Percentiles rank a stretch among this genome's conserved stretches.
Evolutionary conservation across 495 filamentous ascomycete genomes (phyloP).

Genomic region (Lasiosphaeriaceae sp.): DNA sequence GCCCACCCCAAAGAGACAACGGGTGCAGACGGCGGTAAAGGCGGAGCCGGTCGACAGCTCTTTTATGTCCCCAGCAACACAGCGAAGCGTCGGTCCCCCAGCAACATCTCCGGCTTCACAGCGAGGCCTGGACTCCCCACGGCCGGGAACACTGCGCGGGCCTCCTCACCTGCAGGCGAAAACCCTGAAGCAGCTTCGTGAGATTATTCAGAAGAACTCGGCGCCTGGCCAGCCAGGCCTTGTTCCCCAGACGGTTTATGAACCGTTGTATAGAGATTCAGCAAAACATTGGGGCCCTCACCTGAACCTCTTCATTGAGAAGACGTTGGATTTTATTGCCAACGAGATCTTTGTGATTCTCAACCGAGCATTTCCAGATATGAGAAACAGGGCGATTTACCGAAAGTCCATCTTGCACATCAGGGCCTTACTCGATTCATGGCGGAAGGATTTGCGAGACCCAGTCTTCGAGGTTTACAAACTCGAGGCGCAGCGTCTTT

Average conservation of each 20-base stretch:
- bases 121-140: no score
- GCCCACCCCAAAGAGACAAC: conserved; percentile 14
- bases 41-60: conserved; percentile 9
- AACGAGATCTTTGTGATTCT: conserved; percentile 28
- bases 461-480: conserved; percentile 33
- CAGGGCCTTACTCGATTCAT: conserved; percentile 28
- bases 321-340: conserved; percentile 32
- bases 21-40: neutral
- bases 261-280: conserved; percentile 34
- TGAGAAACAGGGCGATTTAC: conserved; percentile 40
- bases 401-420: conserved; percentile 31
- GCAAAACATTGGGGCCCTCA: conserved; percentile 34
- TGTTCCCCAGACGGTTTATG: conserved; percentile 38
- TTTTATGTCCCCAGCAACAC: no score
- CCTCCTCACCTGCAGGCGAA: neutral
- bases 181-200: conserved; percentile 32
- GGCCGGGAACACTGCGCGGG: no score
- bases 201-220: conserved; percentile 32
- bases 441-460: conserved; percentile 19
- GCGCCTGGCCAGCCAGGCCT: conserved; percentile 43
- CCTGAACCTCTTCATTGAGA: conserved; percentile 29
- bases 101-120: no score
- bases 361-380: conserved; percentile 28
- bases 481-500: conserved; percentile 37
- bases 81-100: no score